A percentile compares a stretch with the other conserved stretches of the same genome.
Conservation (phyloP, 495 filamentous ascomycete species). For the Terfezia boudieri region DNA sequence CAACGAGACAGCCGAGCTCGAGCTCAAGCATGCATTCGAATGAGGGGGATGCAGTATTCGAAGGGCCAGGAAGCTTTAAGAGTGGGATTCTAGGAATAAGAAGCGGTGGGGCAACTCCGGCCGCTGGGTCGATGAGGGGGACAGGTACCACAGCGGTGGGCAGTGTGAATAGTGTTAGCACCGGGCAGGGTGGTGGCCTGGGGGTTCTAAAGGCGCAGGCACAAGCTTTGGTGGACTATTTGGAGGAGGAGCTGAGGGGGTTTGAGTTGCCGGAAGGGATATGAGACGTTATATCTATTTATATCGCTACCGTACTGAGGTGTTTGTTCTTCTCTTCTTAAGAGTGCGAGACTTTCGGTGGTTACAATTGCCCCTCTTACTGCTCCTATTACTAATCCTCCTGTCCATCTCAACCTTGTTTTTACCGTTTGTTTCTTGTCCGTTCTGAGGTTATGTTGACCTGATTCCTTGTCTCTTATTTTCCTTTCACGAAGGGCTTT, state of each 20-base stretch:
- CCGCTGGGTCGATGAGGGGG: conserved; percentile 4
- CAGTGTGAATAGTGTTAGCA: background rate
- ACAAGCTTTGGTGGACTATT: conserved; percentile 15
- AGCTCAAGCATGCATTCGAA: conserved; percentile 13
- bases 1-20: conserved; percentile 5
- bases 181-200: conserved; percentile 2
- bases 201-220: conserved; percentile 20
- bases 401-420: too few species aligned
- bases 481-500: too few species aligned
- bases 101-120: background rate
- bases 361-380: too few species aligned
- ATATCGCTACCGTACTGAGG: background rate
- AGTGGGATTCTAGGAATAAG: conserved; percentile 1
- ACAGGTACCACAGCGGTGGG: background rate
- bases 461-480: too few species aligned
- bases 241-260: conserved; percentile 18
- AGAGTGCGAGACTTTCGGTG: too few species aligned
- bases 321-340: too few species aligned
- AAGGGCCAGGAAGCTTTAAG: conserved; percentile 7
- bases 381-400: too few species aligned
- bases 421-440: too few species aligned
- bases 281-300: conserved; percentile 1
- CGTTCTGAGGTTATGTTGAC: too few species aligned
- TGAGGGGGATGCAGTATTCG: conserved; percentile 1
- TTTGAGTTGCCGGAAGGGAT: conserved; percentile 20